These are phyloP conservation scores for Xenosphaeropsis pyriputrescens DNA, from an alignment of 2,329 filamentous ascomycete genomes.

Conservation along the genomic window DNA sequence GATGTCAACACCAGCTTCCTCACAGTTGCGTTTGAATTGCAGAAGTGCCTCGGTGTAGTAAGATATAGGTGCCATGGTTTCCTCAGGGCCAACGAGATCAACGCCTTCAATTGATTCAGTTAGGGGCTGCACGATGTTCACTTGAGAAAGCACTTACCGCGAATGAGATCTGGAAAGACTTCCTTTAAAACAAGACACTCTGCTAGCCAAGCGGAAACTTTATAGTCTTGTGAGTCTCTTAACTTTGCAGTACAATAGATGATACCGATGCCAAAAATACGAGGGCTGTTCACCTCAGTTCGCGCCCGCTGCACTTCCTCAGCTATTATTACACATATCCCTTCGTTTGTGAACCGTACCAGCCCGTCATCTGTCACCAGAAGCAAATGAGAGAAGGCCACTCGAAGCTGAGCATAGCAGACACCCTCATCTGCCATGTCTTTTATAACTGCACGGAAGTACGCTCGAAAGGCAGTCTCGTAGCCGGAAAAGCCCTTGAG, in stretches of 20 bases:
- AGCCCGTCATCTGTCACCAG: slow-evolving; percentile 39
- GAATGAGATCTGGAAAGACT: slow-evolving; percentile 42
- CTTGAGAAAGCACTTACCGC: slow-evolving; percentile 29
- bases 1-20: slow-evolving; percentile 33
- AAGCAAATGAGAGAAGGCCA: slow-evolving; percentile 48
- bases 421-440: slow-evolving; percentile 45
- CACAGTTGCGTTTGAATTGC: slow-evolving; percentile 38
- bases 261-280: slow-evolving; percentile 52
- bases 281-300: slow-evolving; percentile 5
- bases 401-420: slow-evolving; percentile 52
- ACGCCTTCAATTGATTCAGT: slow-evolving; percentile 31
- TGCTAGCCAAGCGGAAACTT: slow-evolving; percentile 35
- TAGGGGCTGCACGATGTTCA: slow-evolving; percentile 2
- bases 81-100: slow-evolving; percentile 54
- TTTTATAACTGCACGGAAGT: slow-evolving; percentile 39
- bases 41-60: slow-evolving; percentile 39
- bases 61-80: slow-evolving; percentile 38
- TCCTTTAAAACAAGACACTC: slow-evolving; percentile 48
- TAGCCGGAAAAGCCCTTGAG: slow-evolving; percentile 58
- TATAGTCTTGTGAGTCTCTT: slow-evolving; percentile 33
- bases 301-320: slow-evolving; percentile 7
- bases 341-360: slow-evolving; percentile 30
- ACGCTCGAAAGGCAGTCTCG: slow-evolving; percentile 38
- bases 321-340: slow-evolving; percentile 42
- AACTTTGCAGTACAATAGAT: slow-evolving; percentile 50